These are phyloP conservation scores for Fragaria iinumae DNA, from an alignment of 306 rosid species.

Conservation along the genomic window DNA sequence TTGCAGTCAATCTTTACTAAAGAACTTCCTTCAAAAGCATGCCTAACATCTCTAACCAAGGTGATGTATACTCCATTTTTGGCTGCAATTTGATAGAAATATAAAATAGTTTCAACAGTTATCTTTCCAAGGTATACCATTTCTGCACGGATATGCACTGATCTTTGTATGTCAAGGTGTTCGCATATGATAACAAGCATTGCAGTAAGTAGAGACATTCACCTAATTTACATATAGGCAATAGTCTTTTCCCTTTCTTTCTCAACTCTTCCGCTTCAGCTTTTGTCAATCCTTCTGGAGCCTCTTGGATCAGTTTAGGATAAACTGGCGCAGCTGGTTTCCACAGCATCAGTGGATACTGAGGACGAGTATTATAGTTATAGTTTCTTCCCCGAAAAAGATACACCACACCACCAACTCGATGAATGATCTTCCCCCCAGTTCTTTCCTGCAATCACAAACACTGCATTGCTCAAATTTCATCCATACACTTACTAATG, in stretches of 20 bases:
- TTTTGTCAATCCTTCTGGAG: constrained; percentile 85
- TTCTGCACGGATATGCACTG: constrained; percentile 2
- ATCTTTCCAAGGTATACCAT: constrained; percentile 8
- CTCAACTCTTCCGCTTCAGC: constrained; percentile 68
- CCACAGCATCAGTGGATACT: constrained; percentile 97
- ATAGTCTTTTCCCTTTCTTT: constrained; percentile 63
- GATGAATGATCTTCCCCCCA: constrained; percentile 83
- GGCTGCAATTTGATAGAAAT: constrained; percentile 45
- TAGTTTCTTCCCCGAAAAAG: constrained; percentile 93
- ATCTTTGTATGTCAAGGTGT: constrained; percentile 6
- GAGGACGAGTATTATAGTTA: constrained; percentile 75
- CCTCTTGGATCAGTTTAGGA: constrained; percentile 94
- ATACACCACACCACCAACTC: constrained; percentile 80
- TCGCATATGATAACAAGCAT: not conserved
- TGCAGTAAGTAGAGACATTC: constrained; percentile 24
- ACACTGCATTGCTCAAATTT: constrained; percentile 7
- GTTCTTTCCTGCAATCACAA: constrained; percentile 64
- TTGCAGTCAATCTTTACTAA: constrained; percentile 80
- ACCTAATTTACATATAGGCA: constrained; percentile 96
- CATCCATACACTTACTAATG: not conserved
- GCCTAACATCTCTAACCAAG: constrained; percentile 73
- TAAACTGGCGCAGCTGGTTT: constrained; percentile 93
- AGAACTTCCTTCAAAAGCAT: constrained; percentile 90
- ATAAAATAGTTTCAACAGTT: constrained; percentile 24
- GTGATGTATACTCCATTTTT: constrained; percentile 82